phyloP scores from a whole-genome alignment of 73 alveolate species.

The Tetrahymena borealis region DNA sequence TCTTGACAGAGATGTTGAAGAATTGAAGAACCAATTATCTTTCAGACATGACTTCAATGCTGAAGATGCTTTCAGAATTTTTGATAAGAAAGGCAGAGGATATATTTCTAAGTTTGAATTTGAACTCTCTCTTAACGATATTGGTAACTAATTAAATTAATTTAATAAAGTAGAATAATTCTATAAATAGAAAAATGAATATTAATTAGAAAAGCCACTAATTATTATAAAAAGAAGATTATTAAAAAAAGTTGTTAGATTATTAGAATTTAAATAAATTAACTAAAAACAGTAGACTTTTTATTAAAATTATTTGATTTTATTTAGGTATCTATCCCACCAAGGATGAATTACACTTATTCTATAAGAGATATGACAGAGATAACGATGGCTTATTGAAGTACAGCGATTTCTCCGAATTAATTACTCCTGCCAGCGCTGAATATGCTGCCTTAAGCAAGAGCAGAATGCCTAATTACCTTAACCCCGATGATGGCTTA shows the following conservation, averaged over 20 bases:
- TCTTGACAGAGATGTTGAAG: slow-evolving; percentile 49
- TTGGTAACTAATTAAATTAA: background rate
- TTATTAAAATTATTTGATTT: background rate
- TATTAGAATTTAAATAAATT: too few relatives aligned
- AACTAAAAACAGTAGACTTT: background rate
- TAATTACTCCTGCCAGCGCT: slow-evolving; percentile 34
- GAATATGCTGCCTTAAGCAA: slow-evolving; percentile 14
- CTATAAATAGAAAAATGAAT: too few relatives aligned
- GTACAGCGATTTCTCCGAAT: slow-evolving; percentile 44
- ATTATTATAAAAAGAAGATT: background rate
- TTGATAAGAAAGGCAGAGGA: slow-evolving; percentile 33
- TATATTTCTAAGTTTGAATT: slow-evolving; percentile 23
- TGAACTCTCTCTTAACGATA: slow-evolving; percentile 19
- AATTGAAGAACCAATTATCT: slow-evolving; percentile 32
- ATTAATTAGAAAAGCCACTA: too few relatives aligned
- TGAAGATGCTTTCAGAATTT: slow-evolving; percentile 47
- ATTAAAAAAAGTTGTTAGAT: background rate
- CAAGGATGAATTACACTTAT: slow-evolving; percentile 41
- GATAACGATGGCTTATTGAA: slow-evolving; percentile 19
- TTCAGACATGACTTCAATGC: slow-evolving; percentile 42
- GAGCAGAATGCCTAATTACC: background rate
- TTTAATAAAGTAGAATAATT: background rate
- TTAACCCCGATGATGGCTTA: slow-evolving; percentile 10
- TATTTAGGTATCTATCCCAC: slow-evolving; percentile 30
- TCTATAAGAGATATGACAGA: slow-evolving; percentile 29